Percentiles rank a stretch among this genome's conserved stretches.
phyloP scores from a whole-genome alignment of 805 yeast genomes.

The Candida sphagnicola region DNA sequence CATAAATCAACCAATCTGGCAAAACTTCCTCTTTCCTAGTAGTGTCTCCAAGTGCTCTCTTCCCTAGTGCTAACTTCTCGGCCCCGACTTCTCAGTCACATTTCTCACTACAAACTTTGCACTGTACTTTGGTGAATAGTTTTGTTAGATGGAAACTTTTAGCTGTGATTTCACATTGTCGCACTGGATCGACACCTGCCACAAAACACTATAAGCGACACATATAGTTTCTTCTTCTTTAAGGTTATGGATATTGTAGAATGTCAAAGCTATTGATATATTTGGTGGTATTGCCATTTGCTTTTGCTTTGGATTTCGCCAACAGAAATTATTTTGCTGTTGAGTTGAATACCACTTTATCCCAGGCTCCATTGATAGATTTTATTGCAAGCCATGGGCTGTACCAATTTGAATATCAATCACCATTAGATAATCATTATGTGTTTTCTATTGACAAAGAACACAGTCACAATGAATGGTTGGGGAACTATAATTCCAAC shows the following conservation, averaged over 20 bases:
- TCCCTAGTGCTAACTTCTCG: too few species aligned
- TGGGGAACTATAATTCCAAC: conserved; percentile 35
- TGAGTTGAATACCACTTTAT: conserved; percentile 39
- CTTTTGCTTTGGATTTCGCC: conserved; percentile 36
- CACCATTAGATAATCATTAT: conserved; percentile 58
- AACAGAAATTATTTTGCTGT: conserved; percentile 58
- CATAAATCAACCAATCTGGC: too few species aligned
- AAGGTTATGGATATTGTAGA: too few species aligned
- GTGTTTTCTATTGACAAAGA: conserved; percentile 56
- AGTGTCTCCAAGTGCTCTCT: too few species aligned
- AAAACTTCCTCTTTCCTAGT: too few species aligned
- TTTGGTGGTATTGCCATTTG: not conserved
- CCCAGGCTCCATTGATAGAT: conserved; percentile 23
- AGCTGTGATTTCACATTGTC: too few species aligned
- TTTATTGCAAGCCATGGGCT: conserved; percentile 33
- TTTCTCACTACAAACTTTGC: too few species aligned
- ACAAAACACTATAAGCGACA: too few species aligned
- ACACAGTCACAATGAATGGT: conserved; percentile 26
- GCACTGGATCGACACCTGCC: too few species aligned
- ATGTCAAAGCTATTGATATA: not conserved
- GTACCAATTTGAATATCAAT: conserved; percentile 55
- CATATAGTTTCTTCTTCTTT: not conserved
- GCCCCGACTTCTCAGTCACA: too few species aligned
- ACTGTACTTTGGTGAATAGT: too few species aligned
- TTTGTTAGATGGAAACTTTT: too few species aligned